Evolutionary conservation across 2,329 filamentous ascomycete genomes (phyloP).

Genomic region (Sclerotinia spermophila): DNA sequence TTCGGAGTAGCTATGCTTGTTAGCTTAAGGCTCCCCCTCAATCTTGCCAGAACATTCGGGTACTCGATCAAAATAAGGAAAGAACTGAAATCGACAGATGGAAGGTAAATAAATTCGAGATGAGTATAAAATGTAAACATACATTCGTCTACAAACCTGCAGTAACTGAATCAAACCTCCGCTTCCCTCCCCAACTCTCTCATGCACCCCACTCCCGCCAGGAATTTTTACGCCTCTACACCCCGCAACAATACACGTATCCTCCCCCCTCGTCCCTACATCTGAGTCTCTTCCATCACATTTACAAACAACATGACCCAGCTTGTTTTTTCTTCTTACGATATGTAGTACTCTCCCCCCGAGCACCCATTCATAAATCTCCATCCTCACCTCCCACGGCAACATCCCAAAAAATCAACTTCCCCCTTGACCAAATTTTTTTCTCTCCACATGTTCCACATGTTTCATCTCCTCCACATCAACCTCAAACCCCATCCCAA

Average conservation of each 20-base stretch:
- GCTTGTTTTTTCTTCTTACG: conserved; percentile 19
- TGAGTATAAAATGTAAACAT: not conserved
- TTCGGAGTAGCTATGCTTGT: conserved; percentile 25
- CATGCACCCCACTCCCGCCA: conserved; percentile 2
- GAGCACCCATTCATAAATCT: conserved; percentile 25
- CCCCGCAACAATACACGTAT: conserved; percentile 19
- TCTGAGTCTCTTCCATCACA: conserved; percentile 7
- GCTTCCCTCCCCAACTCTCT: not conserved
- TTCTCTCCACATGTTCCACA: not conserved
- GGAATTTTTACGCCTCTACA: conserved; percentile 26
- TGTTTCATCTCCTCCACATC: not conserved
- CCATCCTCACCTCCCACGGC: conserved; percentile 12
- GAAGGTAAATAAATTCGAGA: not conserved
- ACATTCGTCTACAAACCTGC: conserved; percentile 30
- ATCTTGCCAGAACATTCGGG: not conserved
- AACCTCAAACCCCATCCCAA: not conserved
- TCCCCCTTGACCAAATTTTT: not conserved
- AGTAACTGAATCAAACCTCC: conserved; percentile 22
- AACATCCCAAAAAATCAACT: not conserved
- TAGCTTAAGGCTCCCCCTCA: not conserved
- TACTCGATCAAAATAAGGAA: not conserved
- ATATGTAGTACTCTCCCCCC: conserved; percentile 24
- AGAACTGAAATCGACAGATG: not conserved
- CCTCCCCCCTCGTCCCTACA: conserved; percentile 12
- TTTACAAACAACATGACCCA: conserved; percentile 21